phyloP scores from a whole-genome alignment of 2,329 filamentous ascomycete species.

The Talaromyces sp. region DNA sequence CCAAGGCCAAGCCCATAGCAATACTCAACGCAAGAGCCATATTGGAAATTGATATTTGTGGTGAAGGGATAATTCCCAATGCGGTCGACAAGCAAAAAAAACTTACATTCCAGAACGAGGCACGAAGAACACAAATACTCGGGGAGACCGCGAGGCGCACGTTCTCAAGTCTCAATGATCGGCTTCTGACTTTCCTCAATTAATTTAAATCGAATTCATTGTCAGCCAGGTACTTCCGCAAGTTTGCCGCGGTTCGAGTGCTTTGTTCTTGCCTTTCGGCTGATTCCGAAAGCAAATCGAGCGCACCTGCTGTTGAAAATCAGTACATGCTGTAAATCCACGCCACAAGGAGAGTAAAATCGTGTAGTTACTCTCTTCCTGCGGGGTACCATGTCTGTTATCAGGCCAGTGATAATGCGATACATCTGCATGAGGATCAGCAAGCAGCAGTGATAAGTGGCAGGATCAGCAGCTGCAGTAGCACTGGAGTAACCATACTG shows the following conservation, averaged over 20 bases:
- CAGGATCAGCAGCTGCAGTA: not conserved
- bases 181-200: not conserved
- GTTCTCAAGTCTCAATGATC: not conserved
- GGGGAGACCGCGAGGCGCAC: not conserved
- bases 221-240: not conserved
- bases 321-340: not conserved
- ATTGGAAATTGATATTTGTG: not conserved
- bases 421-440: constrained; percentile 11
- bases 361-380: not conserved
- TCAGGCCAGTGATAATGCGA: constrained; percentile 6
- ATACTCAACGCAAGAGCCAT: constrained; percentile 12
- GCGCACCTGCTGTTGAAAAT: not conserved
- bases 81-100: not conserved
- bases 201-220: not conserved
- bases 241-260: not conserved
- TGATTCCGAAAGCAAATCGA: not conserved
- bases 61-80: not conserved
- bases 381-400: not conserved
- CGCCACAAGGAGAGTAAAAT: not conserved
- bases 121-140: not conserved
- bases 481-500: not conserved
- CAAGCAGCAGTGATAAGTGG: not conserved
- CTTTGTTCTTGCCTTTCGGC: not conserved
- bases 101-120: not conserved
- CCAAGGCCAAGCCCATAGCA: constrained; percentile 10